Base-by-base conservation (phyloP, 116 monocot species). In the Zostera marina region DNA sequence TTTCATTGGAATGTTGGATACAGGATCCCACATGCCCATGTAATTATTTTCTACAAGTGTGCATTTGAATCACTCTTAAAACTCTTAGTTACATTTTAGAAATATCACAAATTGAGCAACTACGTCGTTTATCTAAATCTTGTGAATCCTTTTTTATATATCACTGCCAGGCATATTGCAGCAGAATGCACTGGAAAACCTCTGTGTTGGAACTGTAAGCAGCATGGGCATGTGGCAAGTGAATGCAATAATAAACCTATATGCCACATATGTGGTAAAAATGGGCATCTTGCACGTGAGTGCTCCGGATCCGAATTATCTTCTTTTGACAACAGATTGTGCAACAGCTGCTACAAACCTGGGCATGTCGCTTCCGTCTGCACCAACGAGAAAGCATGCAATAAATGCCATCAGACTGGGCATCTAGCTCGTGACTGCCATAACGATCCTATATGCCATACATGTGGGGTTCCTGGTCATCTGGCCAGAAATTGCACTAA, bases 151-250 rank as follows among this genome's bases (percentile, higher is more conserved):
- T 19, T 52, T n/a, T 52, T 16, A 12, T 19, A 7, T 19, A n/a
- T 40, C 19, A 21, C 59, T 59, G 52, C 13, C 12, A 81, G 87
- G 48, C 87, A 87, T 52, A 70, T 87, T 52, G 79, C 74, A 13
- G 76, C 72, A 7, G 79, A 79, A 52, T 88, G 87, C 74, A 79
- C 79, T 1, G 59, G 63, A 0, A 63, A 73, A 48, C 66, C 76
- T 21, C 25, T 82, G 42, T 88, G 87, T 58, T 88, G 82, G 87
- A 88, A 88, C 70, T 88, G 87, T 64, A 88, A 82, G 49, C 74
- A 82, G 60, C 59, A 73, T 39, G 87, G 87, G 14, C 87, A 88
- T 43, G 58, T 82, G 10, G 78, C 82, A 38, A 79, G 60, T 2
- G 74, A 79, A 11, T 88, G 87, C 74, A 73, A 53, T 21, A 88